phyloP scores from a whole-genome alignment of 108 stramenopile genomes.

The Nitzschia palea region DNA sequence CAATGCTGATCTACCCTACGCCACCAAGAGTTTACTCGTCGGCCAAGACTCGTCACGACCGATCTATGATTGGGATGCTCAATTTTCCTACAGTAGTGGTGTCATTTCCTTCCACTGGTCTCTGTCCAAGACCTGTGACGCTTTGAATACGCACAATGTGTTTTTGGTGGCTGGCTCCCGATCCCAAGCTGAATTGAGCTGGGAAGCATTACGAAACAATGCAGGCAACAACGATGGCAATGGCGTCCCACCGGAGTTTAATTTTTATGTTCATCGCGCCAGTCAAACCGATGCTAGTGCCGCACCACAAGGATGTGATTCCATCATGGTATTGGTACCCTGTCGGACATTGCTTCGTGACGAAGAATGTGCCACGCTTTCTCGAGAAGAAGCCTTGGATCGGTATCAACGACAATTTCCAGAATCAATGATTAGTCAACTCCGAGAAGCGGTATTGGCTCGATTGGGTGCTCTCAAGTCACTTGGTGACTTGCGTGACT shows the following conservation, averaged over 20 bases:
- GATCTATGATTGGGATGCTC: constrained; percentile 75
- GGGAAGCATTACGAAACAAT: constrained; percentile 52
- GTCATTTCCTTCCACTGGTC: constrained; percentile 94
- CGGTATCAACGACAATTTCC: constrained; percentile 69
- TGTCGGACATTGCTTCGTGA: constrained; percentile 52
- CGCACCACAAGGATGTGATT: constrained; percentile 75
- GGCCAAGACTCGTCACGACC: constrained; percentile 13
- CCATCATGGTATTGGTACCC: constrained; percentile 86
- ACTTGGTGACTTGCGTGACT: constrained; percentile 37
- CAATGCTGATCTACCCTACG: constrained; percentile 90
- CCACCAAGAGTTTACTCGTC: constrained; percentile 62
- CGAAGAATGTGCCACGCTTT: constrained; percentile 34
- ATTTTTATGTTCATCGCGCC: constrained; percentile 91
- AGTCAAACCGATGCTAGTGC: constrained; percentile 72
- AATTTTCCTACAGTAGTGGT: constrained; percentile 72
- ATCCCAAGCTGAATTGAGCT: constrained; percentile 59
- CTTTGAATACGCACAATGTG: constrained; percentile 87
- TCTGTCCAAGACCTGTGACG: constrained; percentile 43
- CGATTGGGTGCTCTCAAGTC: constrained; percentile 57
- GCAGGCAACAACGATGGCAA: background rate
- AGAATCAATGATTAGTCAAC: constrained; percentile 29
- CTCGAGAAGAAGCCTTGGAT: constrained; percentile 53
- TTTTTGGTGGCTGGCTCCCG: constrained; percentile 61
- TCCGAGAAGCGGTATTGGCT: constrained; percentile 52
- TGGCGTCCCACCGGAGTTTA: constrained; percentile 71